Conservation (phyloP, 2,329 filamentous ascomycete genomes). For the Drechslera avenae region DNA sequence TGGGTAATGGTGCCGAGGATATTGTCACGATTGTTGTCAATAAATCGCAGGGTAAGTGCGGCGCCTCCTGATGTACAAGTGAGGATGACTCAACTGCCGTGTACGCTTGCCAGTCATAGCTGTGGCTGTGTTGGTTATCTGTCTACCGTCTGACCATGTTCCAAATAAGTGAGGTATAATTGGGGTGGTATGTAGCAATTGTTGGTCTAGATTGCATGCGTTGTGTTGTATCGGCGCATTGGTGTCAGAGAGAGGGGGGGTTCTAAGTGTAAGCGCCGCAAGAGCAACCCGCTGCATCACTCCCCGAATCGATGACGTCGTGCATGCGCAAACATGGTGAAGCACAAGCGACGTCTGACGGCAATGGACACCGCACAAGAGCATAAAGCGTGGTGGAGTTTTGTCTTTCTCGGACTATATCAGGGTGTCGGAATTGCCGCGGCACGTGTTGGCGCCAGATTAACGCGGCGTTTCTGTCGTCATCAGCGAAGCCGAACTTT, state of each 20-base stretch:
- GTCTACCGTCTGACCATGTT: too few relatives aligned
- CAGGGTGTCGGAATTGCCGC: constrained; percentile 10
- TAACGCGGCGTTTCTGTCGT: constrained; percentile 29
- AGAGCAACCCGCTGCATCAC: background rate
- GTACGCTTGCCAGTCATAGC: background rate
- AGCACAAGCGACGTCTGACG: background rate
- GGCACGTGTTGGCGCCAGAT: constrained; percentile 32
- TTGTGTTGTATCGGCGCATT: background rate
- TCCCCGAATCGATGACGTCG: background rate
- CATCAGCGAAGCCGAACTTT: constrained; percentile 39
- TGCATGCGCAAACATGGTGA: background rate
- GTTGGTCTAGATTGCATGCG: too few relatives aligned
- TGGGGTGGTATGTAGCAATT: too few relatives aligned
- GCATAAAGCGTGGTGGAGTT: background rate
- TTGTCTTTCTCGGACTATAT: background rate
- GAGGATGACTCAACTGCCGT: constrained; percentile 8
- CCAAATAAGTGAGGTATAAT: too few relatives aligned
- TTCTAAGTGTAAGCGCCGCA: background rate
- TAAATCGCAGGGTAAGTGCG: background rate
- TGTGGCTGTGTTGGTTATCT: background rate
- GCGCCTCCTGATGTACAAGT: background rate
- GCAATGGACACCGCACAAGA: background rate
- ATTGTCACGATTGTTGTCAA: background rate
- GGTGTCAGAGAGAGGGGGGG: background rate
- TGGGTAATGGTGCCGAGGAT: background rate